Base-by-base conservation (phyloP, 257 asterid genomes). In the Salvia miltiorrhiza region DNA sequence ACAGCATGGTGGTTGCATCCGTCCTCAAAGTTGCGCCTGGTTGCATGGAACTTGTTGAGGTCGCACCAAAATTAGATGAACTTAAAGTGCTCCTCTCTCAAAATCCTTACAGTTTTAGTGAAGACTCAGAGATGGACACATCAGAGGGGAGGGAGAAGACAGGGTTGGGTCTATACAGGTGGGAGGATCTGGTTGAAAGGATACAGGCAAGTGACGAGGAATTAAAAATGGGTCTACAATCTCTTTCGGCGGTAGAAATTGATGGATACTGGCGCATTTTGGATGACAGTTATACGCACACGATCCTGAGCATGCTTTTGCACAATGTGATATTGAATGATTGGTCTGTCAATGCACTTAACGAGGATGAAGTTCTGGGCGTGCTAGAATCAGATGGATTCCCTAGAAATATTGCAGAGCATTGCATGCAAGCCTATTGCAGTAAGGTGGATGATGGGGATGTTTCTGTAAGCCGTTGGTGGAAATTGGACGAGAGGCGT, bases 151-250 rank as follows among this genome's bases (percentile, higher is more conserved):
- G 17, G 14, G 79, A 72, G n/a, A 73, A 65, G 35, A 63, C 58
- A 20, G 28, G 53, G 13, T 54, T 53, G 62, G 88, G 88, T 49
- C 71, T 88, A 9, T 93, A 88, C 82, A 75, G 80, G 74, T 90
- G 97, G 99, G 80, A 79, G 8, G 89, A 93, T 81, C 96, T 93
- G 41, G 85, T 85, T 50, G 80, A 82, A 30, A 83, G 69, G 73
- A 75, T 90, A 63, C 99, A 89, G 69, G 97, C 97, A 49, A 90
- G 99, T 75, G 91, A 93, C 47, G 81, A 57, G 81, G 96, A 93
- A 74, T 69, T 93, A 67, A 77, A 83, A 71, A 59, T 78, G 68
- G 91, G 88, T 41, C 84, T 93, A 63, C 80, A 79, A 41, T 77
- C 88, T 77, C 68, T 90, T 52, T 80, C 79, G 6, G 93, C 99